Conservation (phyloP, 129 eudicot genomes). For the Ambrosia artemisiifolia region DNA sequence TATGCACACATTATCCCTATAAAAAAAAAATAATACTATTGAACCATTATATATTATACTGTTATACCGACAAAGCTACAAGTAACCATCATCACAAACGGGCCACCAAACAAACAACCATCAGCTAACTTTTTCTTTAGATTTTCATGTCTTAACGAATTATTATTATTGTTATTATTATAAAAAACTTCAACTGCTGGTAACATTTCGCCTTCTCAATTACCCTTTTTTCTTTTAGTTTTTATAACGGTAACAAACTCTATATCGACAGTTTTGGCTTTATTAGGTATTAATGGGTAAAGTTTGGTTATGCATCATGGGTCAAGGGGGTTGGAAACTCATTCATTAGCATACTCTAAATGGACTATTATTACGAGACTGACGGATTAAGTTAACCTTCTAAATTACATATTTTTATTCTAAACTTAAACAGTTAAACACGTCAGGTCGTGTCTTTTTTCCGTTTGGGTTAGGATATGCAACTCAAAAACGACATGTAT, state of each 20-base stretch:
- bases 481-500: too few species aligned
- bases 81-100: slow-evolving; percentile 11
- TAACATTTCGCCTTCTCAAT: neutral
- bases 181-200: too few species aligned
- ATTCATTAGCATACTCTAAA: too few species aligned
- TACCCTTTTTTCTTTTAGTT: neutral
- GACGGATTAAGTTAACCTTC: neutral
- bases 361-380: too few species aligned
- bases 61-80: slow-evolving; percentile 12
- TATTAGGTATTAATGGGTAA: neutral
- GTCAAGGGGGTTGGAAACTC: too few species aligned
- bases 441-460: too few species aligned
- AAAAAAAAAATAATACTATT: too few species aligned
- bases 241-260: neutral
- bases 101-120: slow-evolving; percentile 31
- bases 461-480: neutral
- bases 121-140: slow-evolving; percentile 18
- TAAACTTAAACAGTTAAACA: neutral
- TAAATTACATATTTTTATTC: neutral
- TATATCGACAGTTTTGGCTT: neutral
- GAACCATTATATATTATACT: too few species aligned
- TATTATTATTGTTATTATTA: too few species aligned
- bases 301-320: too few species aligned
- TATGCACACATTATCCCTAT: too few species aligned
- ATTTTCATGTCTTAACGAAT: neutral